Conservation (phyloP, 176 grass and related monocot genomes). For the maize (Zea mays) region Zm-B73-REFERENCE-NAM-5.0 NC_050098.1:19283501-19284000, state of each 20-base stretch:
- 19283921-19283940: neutral
- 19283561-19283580: conserved; percentile 60
- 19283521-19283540: neutral
- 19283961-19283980: conserved; percentile 12
- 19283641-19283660: conserved; percentile 36
- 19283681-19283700: conserved; percentile 45
- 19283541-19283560: conserved; percentile 45
- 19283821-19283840: conserved; percentile 83
- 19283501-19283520: conserved; percentile 5
- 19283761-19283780: conserved; percentile 54
- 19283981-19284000: neutral
- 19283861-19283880: neutral
- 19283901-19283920: conserved; percentile 21
- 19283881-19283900: neutral
- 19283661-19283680: conserved; percentile 38
- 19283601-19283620: conserved; percentile 48
- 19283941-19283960: neutral
- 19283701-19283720: neutral
- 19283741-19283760: conserved; percentile 22
- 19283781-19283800: conserved; percentile 59
- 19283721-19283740: neutral
- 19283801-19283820: conserved; percentile 84
- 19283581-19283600: conserved; percentile 70
- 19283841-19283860: neutral
- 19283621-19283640: conserved; percentile 37